Percentiles rank a stretch among this genome's conserved stretches.
phyloP scores from a whole-genome alignment of 2,329 filamentous ascomycete species.

The Ophiocordyceps robertsii region DNA sequence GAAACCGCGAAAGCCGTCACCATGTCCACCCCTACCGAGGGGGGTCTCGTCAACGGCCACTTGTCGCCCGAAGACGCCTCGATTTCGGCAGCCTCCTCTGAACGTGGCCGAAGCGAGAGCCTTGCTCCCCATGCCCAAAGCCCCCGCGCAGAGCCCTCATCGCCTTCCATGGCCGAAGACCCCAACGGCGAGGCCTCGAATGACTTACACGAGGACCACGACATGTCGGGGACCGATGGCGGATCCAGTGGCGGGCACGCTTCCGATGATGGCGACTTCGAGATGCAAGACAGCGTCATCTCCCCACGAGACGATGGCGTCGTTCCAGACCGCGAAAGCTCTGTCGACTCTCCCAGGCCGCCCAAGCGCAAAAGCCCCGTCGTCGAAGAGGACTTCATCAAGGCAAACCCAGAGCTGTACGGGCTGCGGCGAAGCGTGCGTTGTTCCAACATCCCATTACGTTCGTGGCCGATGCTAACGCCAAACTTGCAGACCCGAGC shows the following conservation, averaged over 20 bases:
- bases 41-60: slow-evolving; percentile 54
- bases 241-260: slow-evolving; percentile 39
- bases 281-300: slow-evolving; percentile 47
- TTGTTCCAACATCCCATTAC: slow-evolving; percentile 11
- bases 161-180: slow-evolving; percentile 25
- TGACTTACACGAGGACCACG: slow-evolving; percentile 23
- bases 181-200: slow-evolving; percentile 27
- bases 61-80: slow-evolving; percentile 38
- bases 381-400: slow-evolving; percentile 72
- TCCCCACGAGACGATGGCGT: slow-evolving; percentile 30
- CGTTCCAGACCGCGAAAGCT: slow-evolving; percentile 49
- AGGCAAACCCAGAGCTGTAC: slow-evolving; percentile 88
- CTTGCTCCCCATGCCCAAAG: slow-evolving; percentile 63
- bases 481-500: slow-evolving; percentile 34
- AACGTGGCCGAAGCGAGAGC: slow-evolving; percentile 38
- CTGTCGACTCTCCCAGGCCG: slow-evolving; percentile 54
- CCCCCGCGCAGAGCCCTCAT: slow-evolving; percentile 33
- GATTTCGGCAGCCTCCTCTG: slow-evolving; percentile 23
- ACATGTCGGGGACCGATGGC: slow-evolving; percentile 31
- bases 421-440: slow-evolving; percentile 84
- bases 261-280: slow-evolving; percentile 63
- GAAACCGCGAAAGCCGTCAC: slow-evolving; percentile 47
- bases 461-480: slow-evolving; percentile 14
- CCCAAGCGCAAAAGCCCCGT: slow-evolving; percentile 59
- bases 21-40: slow-evolving; percentile 50